Percentiles rank a stretch among this genome's conserved stretches.
These are phyloP conservation scores for Penicillium egyptiacum DNA, from an alignment of 495 filamentous ascomycete species.

Conservation along the genomic window DNA sequence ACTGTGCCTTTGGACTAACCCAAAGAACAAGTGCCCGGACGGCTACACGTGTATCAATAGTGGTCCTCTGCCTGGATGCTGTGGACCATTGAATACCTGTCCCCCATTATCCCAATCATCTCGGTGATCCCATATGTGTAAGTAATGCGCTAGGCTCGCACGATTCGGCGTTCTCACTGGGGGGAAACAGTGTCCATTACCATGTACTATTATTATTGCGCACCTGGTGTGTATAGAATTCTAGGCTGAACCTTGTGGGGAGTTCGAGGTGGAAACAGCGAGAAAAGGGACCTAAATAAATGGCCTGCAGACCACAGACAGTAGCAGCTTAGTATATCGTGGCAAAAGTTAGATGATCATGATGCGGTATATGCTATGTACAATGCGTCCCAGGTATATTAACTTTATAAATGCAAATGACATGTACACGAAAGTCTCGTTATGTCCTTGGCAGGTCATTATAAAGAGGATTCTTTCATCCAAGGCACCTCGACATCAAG, in stretches of 20 bases:
- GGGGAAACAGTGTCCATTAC: constrained; percentile 13
- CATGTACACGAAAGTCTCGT: neutral
- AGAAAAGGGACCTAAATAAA: neutral
- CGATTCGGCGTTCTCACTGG: neutral
- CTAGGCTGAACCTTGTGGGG: neutral
- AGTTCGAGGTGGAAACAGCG: neutral
- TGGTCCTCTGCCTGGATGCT: constrained; percentile 24
- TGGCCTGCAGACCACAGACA: neutral
- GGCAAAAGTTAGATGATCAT: neutral
- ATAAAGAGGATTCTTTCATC: constrained; percentile 2
- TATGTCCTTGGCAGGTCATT: neutral
- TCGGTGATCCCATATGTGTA: constrained; percentile 24
- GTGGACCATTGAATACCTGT: constrained; percentile 18
- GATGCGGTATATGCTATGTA: constrained; percentile 6
- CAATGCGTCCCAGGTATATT: constrained; percentile 4
- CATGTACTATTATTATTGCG: constrained; percentile 11
- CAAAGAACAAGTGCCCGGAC: constrained; percentile 14
- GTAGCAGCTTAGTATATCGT: neutral
- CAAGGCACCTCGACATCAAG: constrained; percentile 52
- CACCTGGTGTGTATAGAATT: constrained; percentile 13
- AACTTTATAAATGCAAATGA: neutral
- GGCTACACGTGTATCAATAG: constrained; percentile 17
- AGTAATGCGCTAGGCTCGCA: constrained; percentile 1
- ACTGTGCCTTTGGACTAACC: neutral
- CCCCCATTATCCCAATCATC: constrained; percentile 18